Evolutionary conservation across 345 rosid species (phyloP), one percentile per base, ranked within the genome.

Genomic region (Erucastrum elatum): DNA sequence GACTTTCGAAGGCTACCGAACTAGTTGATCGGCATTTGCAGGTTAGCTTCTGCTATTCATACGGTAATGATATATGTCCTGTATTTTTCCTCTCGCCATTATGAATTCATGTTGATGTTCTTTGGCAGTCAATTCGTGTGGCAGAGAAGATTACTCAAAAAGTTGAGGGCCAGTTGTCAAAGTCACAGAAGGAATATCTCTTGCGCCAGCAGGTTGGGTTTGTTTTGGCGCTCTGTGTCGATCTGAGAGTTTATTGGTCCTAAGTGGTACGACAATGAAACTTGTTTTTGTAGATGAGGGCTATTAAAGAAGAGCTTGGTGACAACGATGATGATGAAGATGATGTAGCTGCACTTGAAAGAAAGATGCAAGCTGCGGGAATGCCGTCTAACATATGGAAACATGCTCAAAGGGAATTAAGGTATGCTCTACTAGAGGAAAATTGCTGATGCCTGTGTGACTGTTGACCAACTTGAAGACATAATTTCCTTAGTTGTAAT

Each of bases 231-330:
- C 74, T 63, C 2, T 10, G 35, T 67, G 44, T 56, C 64, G 75
- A 31, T 4, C 53, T 81, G 65, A 53, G 66, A 58, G 33, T 46
- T 35, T 64, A 3, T 70, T 21, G 5, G 5, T 35, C 34, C 46
- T 68, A n/a, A 58, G 71, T 58, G 68, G 71, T 29, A 60, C 63
- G 49, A 33, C 33, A 26, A 51, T 59, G 71, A 68, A 78, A 53
- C 53, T 65, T 75, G 31, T 77, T 39, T 66, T 75, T 81, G 75
- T 79, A 95, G 99, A 95, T 95, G 97, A 91, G 96, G 84, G 99
- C 99, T 71, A 95, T 95, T 83, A 95, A 93, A 74, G 99, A 95
- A 85, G 99, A 95, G 87, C 98, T 95, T 74, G 99, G 99, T 70
- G 98, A 95, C 85, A 93, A 93, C 75, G 98, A 93, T 81, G 99